Base-by-base conservation (phyloP, 1,284 basidiomycete species). In the Moesziomyces sp. region DNA sequence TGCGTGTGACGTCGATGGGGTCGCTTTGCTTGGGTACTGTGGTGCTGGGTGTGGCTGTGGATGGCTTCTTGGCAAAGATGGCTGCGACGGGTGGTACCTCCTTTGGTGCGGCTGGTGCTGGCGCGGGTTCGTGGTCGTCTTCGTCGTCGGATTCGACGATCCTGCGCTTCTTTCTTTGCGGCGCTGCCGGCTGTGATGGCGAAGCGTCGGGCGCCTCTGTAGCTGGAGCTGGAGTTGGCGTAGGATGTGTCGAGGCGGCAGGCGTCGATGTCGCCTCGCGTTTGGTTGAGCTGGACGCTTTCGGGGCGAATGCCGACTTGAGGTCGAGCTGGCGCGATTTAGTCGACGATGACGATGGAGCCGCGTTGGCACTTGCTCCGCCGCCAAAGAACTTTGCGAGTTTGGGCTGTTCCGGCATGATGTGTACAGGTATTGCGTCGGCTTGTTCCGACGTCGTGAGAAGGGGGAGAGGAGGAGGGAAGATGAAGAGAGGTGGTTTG, bases 131-230 rank as follows among this genome's bases (percentile, higher is more conserved):
- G 26, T 65, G 46, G 14, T 70, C 59, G 8, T 85, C 59, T 23
- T 74, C 75, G 18, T 69, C 85, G 43, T 84, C 77, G 47, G 85
- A 85, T 13, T 86, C 85, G 21, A 85, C 83, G 58, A 86, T 86
- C 5, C 85, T 50, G 26, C 74, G 61, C 52, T 69, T 72, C 57
- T 76, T 76, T n/a, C 52, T 51, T 13, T 65, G 53, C 10, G 55
- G 40, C 18, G 52, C 52, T 13, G 58, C 26, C 3, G 50, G 47
- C 42, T 62, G 58, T 10, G 52, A 47, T 9, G 50, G 40, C 5
- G 53, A 42, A 1, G 48, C 7, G 21, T 26, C n/a, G 7, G 35
- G 8, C 10, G 21, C 46, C 13, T 38, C 40, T 0, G 47, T 48
- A 3, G 52, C 42, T 18, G 59, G 38, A n/a, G 47, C 38, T 3